A percentile compares a stretch with the other conserved stretches of the same genome.
Conservation (phyloP, 2,329 filamentous ascomycete genomes). For the Colletotrichum filicis region DNA sequence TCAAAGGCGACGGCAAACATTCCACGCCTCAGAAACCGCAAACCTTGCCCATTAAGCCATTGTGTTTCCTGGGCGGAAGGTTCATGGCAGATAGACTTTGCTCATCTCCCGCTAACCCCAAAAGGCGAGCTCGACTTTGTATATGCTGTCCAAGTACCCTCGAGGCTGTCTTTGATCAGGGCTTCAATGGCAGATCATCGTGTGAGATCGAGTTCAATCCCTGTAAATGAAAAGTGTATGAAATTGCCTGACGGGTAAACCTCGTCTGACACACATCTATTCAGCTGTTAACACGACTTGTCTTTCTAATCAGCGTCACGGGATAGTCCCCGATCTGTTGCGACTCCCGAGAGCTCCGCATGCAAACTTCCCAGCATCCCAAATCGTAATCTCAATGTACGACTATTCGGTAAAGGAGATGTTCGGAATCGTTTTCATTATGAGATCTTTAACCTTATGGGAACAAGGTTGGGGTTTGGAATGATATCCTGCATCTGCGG, state of each 20-base stretch:
- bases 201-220: background rate
- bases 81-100: background rate
- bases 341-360: background rate
- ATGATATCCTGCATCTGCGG: background rate
- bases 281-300: background rate
- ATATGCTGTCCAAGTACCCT: background rate
- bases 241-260: background rate
- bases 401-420: background rate
- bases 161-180: background rate
- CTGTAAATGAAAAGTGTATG: background rate
- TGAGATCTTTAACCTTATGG: background rate
- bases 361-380: background rate
- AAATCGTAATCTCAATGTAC: background rate
- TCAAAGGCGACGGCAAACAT: background rate
- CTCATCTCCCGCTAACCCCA: background rate
- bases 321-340: background rate
- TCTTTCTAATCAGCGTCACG: background rate
- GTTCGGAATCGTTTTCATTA: background rate
- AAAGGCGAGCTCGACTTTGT: background rate
- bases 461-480: background rate
- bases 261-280: background rate
- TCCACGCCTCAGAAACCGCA: slow-evolving; percentile 3
- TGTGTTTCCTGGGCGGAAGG: background rate
- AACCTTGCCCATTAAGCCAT: background rate
- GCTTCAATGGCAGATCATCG: background rate